Evolutionary conservation across 2,329 filamentous ascomycete species (phyloP).

Genomic region (Trichocomaceae sp.): DNA sequence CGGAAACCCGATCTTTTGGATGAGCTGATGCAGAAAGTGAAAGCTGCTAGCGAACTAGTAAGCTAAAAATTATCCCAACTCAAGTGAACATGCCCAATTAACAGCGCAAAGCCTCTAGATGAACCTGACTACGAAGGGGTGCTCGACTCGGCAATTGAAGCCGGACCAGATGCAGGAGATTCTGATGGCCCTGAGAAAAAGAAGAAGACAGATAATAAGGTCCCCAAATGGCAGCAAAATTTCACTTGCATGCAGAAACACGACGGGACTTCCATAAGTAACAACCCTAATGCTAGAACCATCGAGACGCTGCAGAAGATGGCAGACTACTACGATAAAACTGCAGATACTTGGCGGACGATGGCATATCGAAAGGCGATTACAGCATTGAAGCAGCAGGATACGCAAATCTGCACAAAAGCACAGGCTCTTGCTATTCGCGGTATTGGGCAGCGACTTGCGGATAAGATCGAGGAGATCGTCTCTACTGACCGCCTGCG

Average conservation of each 20-base stretch:
- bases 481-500: constrained; percentile 64
- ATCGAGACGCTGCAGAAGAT: constrained; percentile 73
- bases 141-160: neutral
- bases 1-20: constrained; percentile 51
- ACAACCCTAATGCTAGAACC: constrained; percentile 67
- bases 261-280: constrained; percentile 35
- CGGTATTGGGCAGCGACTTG: constrained; percentile 65
- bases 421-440: constrained; percentile 63
- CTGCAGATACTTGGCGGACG: constrained; percentile 70
- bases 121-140: constrained; percentile 22
- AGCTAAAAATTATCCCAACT: constrained; percentile 8
- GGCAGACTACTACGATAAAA: constrained; percentile 67
- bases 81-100: neutral
- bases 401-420: constrained; percentile 57
- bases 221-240: constrained; percentile 32
- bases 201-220: constrained; percentile 15
- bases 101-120: constrained; percentile 26
- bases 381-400: constrained; percentile 61
- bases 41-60: constrained; percentile 53
- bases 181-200: constrained; percentile 15
- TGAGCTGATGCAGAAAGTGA: constrained; percentile 57
- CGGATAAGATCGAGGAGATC: constrained; percentile 85
- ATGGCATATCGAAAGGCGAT: constrained; percentile 72
- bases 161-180: neutral
- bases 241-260: constrained; percentile 57